Evolutionary conservation across 441 rosid genomes (phyloP).

Genomic region (Arabidopsis lyrata): DNA sequence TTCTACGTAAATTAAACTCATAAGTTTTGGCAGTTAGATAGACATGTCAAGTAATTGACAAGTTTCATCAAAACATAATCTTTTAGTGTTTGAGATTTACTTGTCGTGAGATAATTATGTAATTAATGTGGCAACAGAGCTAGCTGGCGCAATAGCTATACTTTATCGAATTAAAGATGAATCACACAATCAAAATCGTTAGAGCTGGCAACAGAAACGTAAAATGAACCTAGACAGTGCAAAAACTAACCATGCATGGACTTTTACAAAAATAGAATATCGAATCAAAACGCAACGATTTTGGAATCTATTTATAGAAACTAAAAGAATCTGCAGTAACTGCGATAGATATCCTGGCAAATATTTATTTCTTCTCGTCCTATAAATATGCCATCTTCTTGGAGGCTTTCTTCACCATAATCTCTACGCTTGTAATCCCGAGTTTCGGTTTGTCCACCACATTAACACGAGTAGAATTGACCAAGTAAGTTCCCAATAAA

Average conservation of each 20-base stretch:
- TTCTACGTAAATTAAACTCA: not conserved
- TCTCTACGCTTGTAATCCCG: slow-evolving; percentile 18
- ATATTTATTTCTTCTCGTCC: not conserved
- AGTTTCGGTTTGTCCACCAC: not conserved
- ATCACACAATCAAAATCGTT: not conserved
- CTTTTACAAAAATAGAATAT: slow-evolving; percentile 24
- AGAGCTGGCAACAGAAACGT: slow-evolving; percentile 32
- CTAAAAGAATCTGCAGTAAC: slow-evolving; percentile 16
- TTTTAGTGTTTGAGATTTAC: not conserved
- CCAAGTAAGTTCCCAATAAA: slow-evolving; percentile 30
- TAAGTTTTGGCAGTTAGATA: too few species aligned
- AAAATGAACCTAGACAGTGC: slow-evolving; percentile 24
- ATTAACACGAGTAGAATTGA: slow-evolving; percentile 14
- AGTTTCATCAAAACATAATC: not conserved
- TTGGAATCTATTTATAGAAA: slow-evolving; percentile 30
- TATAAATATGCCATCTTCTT: slow-evolving; percentile 17
- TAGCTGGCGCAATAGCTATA: not conserved
- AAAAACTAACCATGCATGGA: not conserved
- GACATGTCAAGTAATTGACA: slow-evolving; percentile 6
- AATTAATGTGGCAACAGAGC: not conserved
- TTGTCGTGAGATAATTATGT: not conserved
- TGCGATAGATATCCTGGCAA: slow-evolving; percentile 1
- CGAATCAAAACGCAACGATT: slow-evolving; percentile 19
- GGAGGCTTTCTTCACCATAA: not conserved
- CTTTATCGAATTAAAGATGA: not conserved